Conservation (phyloP, 2,329 filamentous ascomycete species). For the Diaporthe velutina region DNA sequence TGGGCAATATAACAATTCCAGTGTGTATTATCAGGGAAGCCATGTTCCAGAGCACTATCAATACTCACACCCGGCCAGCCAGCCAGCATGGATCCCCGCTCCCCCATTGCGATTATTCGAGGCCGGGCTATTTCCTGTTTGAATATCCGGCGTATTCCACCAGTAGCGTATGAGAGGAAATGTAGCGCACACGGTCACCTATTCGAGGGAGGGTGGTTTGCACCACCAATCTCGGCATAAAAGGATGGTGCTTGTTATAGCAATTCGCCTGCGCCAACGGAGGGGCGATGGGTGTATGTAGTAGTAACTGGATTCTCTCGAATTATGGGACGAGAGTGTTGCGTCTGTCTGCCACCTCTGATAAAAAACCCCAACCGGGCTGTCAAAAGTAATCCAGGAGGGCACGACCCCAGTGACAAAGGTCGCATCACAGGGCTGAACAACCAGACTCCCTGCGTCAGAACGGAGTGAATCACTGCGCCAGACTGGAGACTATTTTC, state of each 20-base stretch:
- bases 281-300: not conserved
- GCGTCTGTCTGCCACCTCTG: not conserved
- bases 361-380: not conserved
- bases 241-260: not conserved
- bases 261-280: not conserved
- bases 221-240: not conserved
- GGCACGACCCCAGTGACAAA: not conserved
- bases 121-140: not conserved
- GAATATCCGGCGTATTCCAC: not conserved
- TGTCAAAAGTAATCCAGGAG: not conserved
- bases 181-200: not conserved
- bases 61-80: not conserved
- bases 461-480: not conserved
- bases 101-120: not conserved
- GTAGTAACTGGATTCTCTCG: not conserved
- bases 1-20: not conserved
- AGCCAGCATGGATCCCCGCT: not conserved
- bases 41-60: not conserved
- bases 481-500: not conserved
- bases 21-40: not conserved
- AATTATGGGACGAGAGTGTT: not conserved
- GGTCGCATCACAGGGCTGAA: conserved; percentile 13
- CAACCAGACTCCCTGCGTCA: not conserved
- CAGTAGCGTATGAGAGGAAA: not conserved
- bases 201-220: not conserved